These are phyloP conservation scores for Boletus rubroflammeus DNA, from an alignment of 768 basidiomycete genomes.

Conservation along the genomic window DNA sequence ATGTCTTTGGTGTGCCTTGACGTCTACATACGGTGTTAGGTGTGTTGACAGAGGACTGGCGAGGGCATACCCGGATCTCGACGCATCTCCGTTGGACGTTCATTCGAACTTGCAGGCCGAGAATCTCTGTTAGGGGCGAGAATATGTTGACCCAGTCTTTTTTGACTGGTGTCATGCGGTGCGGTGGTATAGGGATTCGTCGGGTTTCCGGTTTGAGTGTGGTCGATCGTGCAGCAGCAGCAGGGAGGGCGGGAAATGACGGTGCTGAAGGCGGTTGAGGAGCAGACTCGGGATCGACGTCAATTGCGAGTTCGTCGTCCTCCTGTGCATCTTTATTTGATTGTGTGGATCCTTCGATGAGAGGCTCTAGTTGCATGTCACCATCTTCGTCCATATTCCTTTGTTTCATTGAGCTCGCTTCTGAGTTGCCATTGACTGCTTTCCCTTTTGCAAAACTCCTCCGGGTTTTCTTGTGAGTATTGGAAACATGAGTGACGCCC, in stretches of 20 bases:
- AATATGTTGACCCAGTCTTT: slow-evolving; percentile 96
- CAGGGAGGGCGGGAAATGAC: slow-evolving; percentile 65
- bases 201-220: slow-evolving; percentile 77
- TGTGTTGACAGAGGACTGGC: not conserved
- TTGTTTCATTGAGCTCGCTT: slow-evolving; percentile 11
- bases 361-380: slow-evolving; percentile 28
- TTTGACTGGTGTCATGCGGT: slow-evolving; percentile 96
- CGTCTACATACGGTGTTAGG: slow-evolving; percentile 49
- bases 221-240: slow-evolving; percentile 49
- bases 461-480: slow-evolving; percentile 41
- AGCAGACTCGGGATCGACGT: slow-evolving; percentile 43
- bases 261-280: slow-evolving; percentile 53
- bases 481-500: slow-evolving; percentile 40
- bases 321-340: slow-evolving; percentile 25
- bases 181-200: slow-evolving; percentile 88
- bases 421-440: slow-evolving; percentile 1
- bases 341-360: slow-evolving; percentile 2
- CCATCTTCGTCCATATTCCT: slow-evolving; percentile 24
- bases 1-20: slow-evolving; percentile 93
- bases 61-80: slow-evolving; percentile 77
- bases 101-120: slow-evolving; percentile 96
- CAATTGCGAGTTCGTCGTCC: slow-evolving; percentile 66
- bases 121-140: slow-evolving; percentile 90
- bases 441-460: slow-evolving; percentile 44
- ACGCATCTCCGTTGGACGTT: slow-evolving; percentile 86